These are phyloP conservation scores for Macrophomina pseudophaseolina DNA, from an alignment of 2,329 filamentous ascomycete genomes.

Conservation along the genomic window DNA sequence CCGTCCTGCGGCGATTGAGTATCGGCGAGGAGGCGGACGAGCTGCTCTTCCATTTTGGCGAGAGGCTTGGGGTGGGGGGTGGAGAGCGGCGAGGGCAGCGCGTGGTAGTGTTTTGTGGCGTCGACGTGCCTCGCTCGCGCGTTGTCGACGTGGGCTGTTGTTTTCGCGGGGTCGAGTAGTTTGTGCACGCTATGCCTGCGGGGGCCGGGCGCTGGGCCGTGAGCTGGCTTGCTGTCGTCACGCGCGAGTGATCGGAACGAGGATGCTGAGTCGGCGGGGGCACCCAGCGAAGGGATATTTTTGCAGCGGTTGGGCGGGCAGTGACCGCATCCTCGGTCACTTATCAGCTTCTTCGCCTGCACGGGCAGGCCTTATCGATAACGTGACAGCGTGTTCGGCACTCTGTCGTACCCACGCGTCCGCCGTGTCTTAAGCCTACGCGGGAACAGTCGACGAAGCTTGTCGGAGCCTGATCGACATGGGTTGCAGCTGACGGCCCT, in stretches of 20 bases:
- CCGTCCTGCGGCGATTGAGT: constrained; percentile 79
- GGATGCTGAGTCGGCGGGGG: constrained; percentile 18
- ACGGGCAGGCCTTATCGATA: background rate
- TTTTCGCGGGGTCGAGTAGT: constrained; percentile 22
- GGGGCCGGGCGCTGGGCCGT: constrained; percentile 11
- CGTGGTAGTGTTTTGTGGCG: constrained; percentile 4
- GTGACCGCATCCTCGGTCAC: background rate
- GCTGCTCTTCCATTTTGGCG: constrained; percentile 80
- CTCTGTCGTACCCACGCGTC: background rate
- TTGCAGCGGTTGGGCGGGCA: background rate
- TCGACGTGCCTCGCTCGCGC: constrained; percentile 30
- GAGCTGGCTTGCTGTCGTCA: constrained; percentile 10
- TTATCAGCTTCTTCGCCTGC: background rate
- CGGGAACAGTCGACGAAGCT: background rate
- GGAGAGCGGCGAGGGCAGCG: background rate
- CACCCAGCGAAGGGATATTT: background rate
- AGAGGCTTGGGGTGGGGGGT: background rate
- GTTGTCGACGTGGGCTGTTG: constrained; percentile 13
- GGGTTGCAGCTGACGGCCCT: constrained; percentile 1
- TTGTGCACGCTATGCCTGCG: background rate
- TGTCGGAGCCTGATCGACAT: constrained; percentile 16
- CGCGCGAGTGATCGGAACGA: constrained; percentile 16
- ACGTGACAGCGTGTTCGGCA: background rate
- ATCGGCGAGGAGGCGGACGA: constrained; percentile 84
- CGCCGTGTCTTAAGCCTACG: background rate